phyloP scores from a whole-genome alignment of 2,329 filamentous ascomycete species.

The Penicillium sp. region DNA sequence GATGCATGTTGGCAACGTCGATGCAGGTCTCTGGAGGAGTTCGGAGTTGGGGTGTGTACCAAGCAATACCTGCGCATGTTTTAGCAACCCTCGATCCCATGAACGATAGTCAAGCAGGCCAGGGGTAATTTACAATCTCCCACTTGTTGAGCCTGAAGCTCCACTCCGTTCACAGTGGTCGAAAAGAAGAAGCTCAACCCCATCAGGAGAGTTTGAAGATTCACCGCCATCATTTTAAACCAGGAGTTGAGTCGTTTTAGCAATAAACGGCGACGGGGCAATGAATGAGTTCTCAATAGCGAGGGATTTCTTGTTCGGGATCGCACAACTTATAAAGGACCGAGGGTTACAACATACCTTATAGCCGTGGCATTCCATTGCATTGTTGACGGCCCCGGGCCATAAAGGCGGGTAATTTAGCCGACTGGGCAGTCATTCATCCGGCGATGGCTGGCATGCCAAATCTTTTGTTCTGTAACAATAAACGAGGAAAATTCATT shows the following conservation, averaged over 20 bases:
- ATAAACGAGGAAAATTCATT: background rate
- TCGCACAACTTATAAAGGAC: background rate
- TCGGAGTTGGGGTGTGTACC: slow-evolving; percentile 6
- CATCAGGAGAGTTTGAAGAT: slow-evolving; percentile 2
- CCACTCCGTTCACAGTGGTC: background rate
- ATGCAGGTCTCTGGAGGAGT: slow-evolving; percentile 6
- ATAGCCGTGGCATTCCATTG: background rate
- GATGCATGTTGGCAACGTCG: slow-evolving; percentile 10
- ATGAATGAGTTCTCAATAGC: background rate
- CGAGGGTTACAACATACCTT: background rate
- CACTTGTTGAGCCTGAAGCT: background rate
- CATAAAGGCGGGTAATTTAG: background rate
- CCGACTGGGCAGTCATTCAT: background rate
- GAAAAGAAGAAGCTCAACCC: background rate
- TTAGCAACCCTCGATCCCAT: background rate
- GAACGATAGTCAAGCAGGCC: background rate
- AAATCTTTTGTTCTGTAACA: background rate
- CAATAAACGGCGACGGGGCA: background rate
- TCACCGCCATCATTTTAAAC: background rate
- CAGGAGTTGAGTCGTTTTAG: background rate
- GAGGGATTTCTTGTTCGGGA: background rate
- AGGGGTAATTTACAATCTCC: background rate
- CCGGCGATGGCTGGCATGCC: background rate
- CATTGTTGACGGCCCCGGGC: background rate
- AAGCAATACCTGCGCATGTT: background rate